Conservation (phyloP, 179 eudicot species). For the Monotropa hypopitys region DNA sequence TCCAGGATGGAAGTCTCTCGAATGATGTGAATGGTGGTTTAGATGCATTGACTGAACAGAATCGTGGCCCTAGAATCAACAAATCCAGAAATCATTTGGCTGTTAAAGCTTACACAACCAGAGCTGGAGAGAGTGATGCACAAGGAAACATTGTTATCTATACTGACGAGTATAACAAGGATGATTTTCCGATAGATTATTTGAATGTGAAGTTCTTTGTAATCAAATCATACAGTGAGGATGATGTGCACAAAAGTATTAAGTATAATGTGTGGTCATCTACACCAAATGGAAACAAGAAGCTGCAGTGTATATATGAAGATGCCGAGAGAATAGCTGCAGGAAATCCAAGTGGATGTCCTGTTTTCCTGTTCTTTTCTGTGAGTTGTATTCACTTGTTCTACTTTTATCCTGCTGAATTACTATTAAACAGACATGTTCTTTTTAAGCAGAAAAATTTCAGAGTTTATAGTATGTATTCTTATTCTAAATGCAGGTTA, state of each 20-base stretch:
- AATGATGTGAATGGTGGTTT: conserved; percentile 32
- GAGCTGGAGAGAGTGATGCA: conserved; percentile 54
- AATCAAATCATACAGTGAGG: conserved; percentile 91
- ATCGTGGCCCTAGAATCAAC: conserved; percentile 54
- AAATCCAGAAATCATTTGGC: conserved; percentile 47
- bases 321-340: conserved; percentile 63
- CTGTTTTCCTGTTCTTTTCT: conserved; percentile 76
- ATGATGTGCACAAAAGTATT: conserved; percentile 94
- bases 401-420: not conserved
- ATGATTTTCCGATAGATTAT: conserved; percentile 50
- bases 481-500: conserved; percentile 38
- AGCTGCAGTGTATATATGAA: conserved; percentile 65
- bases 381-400: conserved; percentile 31
- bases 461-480: not conserved
- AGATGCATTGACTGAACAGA: conserved; percentile 51
- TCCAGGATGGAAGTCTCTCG: conserved; percentile 21
- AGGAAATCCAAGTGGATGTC: conserved; percentile 62
- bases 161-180: conserved; percentile 63
- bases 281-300: conserved; percentile 87
- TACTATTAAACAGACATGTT: not conserved
- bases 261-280: conserved; percentile 94
- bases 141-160: conserved; percentile 69
- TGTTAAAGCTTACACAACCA: conserved; percentile 68
- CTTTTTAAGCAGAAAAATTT: not conserved
- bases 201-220: conserved; percentile 70